phyloP scores from a whole-genome alignment of 2,329 filamentous ascomycete genomes.

The Helicocarpus griseus region DNA sequence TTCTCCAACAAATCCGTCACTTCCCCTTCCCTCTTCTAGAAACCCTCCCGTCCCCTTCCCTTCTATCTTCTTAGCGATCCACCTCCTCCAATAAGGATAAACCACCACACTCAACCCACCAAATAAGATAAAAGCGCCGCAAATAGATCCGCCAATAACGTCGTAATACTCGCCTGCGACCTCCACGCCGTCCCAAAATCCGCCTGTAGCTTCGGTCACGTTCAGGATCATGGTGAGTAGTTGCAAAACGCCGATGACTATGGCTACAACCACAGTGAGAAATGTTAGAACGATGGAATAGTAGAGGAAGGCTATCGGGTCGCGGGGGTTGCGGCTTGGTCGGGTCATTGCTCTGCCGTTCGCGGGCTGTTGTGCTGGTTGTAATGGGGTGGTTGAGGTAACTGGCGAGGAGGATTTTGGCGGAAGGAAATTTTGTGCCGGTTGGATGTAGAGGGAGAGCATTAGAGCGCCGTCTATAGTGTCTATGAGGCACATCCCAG shows the following conservation, averaged over 20 bases:
- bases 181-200: slow-evolving; percentile 85
- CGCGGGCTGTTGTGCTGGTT: neutral
- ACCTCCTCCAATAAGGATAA: slow-evolving; percentile 69
- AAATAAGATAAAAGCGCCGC: slow-evolving; percentile 70
- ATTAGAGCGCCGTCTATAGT: slow-evolving; percentile 89
- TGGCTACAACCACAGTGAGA: slow-evolving; percentile 72
- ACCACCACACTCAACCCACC: slow-evolving; percentile 62
- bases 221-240: slow-evolving; percentile 69
- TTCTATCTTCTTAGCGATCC: slow-evolving; percentile 35
- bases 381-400: neutral
- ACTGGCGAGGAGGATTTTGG: slow-evolving; percentile 14
- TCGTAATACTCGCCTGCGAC: slow-evolving; percentile 72
- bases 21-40: slow-evolving; percentile 12
- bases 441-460: slow-evolving; percentile 77
- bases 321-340: slow-evolving; percentile 55
- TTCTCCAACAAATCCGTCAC: neutral
- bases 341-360: neutral
- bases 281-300: slow-evolving; percentile 82
- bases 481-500: slow-evolving; percentile 90
- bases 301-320: slow-evolving; percentile 83
- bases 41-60: neutral
- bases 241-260: slow-evolving; percentile 79
- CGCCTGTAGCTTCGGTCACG: slow-evolving; percentile 60
- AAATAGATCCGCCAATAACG: slow-evolving; percentile 77
- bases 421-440: slow-evolving; percentile 31